Evolutionary conservation across 2,329 filamentous ascomycete genomes (phyloP).

Genomic region (Arachnopeziza araneosa): DNA sequence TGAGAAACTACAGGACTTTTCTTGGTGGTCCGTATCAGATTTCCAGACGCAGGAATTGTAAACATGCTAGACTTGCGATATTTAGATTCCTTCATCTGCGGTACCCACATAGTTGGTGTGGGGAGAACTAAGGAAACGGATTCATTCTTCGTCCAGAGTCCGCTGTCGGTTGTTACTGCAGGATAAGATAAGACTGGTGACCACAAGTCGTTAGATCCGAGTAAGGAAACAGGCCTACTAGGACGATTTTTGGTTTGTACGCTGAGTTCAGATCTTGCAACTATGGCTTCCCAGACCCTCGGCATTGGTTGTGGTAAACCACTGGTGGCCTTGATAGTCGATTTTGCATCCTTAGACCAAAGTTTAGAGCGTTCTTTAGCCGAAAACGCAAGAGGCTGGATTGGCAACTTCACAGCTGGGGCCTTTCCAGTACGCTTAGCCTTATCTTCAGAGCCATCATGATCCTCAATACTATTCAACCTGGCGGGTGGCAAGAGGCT

Average conservation of each 20-base stretch:
- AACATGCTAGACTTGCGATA: constrained; percentile 15
- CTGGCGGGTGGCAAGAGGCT: constrained; percentile 39
- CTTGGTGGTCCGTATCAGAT: constrained; percentile 16
- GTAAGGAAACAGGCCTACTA: constrained; percentile 6
- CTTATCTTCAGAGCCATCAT: constrained; percentile 18
- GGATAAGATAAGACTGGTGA: not conserved
- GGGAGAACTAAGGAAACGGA: not conserved
- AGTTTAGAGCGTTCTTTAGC: constrained; percentile 11
- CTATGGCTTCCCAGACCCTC: constrained; percentile 18
- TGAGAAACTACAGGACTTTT: constrained; percentile 17
- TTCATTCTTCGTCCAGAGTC: not conserved
- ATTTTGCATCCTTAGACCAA: constrained; percentile 9
- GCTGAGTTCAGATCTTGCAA: constrained; percentile 12
- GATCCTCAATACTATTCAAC: constrained; percentile 15
- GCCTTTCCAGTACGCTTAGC: constrained; percentile 7
- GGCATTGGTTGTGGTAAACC: constrained; percentile 23
- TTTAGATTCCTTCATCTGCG: not conserved
- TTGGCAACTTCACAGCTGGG: constrained; percentile 13
- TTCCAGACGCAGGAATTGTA: constrained; percentile 6
- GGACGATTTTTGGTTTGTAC: constrained; percentile 15
- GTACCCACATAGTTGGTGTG: constrained; percentile 14
- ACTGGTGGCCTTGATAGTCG: not conserved
- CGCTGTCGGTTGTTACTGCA: not conserved
- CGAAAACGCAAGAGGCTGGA: constrained; percentile 17
- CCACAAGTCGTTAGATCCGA: constrained; percentile 19